Evolutionary conservation across 2,329 filamentous ascomycete genomes (phyloP).

Genomic region (Seiridium cupressi): DNA sequence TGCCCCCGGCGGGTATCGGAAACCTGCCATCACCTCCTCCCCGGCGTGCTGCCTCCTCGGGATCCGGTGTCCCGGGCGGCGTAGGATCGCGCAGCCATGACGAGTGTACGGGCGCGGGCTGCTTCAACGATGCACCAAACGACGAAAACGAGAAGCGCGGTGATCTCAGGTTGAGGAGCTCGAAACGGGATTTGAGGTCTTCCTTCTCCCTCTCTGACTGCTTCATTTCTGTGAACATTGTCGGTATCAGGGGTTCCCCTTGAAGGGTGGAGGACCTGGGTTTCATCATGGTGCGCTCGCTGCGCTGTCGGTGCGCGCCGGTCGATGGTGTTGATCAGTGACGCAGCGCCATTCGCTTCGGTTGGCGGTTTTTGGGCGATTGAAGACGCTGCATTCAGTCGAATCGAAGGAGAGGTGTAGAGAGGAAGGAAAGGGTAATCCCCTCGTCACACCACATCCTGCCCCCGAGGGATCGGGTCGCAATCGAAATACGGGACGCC

Average conservation of each 20-base stretch:
- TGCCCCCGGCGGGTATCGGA: conserved; percentile 8
- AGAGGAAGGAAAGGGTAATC: neutral
- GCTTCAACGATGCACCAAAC: neutral
- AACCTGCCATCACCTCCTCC: conserved; percentile 1
- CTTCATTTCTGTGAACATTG: neutral
- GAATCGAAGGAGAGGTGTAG: neutral
- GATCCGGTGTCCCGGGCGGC: conserved; percentile 21
- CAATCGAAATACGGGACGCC: neutral
- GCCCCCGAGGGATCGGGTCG: neutral
- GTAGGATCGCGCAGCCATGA: conserved; percentile 30
- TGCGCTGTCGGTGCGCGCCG: neutral
- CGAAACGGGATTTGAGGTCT: conserved; percentile 5
- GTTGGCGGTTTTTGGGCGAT: neutral
- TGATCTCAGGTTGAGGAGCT: conserved; percentile 6
- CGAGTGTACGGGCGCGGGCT: neutral
- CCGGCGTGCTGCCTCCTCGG: neutral
- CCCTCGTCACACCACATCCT: neutral
- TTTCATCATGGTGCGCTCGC: neutral
- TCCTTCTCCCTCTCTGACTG: neutral
- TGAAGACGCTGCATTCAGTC: neutral
- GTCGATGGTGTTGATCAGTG: neutral
- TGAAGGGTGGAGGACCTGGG: conserved; percentile 2
- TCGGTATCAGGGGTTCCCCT: neutral
- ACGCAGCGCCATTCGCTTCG: neutral
- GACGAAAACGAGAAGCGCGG: conserved; percentile 3